Conservation (phyloP, 1,139 yeast genomes). For the Kluyveromyces sp. region DNA sequence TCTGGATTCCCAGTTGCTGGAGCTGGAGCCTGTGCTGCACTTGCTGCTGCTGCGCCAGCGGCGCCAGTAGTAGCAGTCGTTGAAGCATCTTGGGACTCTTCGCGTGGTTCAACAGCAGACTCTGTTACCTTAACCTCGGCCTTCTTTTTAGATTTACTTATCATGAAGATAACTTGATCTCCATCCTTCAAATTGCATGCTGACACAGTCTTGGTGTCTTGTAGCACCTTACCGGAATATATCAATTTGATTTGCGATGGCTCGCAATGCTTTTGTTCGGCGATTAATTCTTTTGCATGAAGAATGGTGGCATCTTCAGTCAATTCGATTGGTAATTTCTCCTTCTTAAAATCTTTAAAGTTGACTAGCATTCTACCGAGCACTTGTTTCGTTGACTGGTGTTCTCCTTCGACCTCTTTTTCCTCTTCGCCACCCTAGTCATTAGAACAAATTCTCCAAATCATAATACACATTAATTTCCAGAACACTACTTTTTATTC, state of each 20-base stretch:
- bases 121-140: slow-evolving; percentile 18
- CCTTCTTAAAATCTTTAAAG: slow-evolving; percentile 89
- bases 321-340: slow-evolving; percentile 72
- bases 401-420: background rate
- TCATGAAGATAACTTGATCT: slow-evolving; percentile 90
- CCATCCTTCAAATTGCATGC: slow-evolving; percentile 75
- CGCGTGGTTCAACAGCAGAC: slow-evolving; percentile 25
- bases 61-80: slow-evolving; percentile 20
- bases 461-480: background rate
- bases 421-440: slow-evolving; percentile 4
- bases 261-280: slow-evolving; percentile 60
- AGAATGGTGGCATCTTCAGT: slow-evolving; percentile 63
- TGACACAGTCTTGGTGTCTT: slow-evolving; percentile 70
- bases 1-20: slow-evolving; percentile 24
- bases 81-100: slow-evolving; percentile 19
- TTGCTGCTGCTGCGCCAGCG: slow-evolving; percentile 25
- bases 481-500: too few species aligned
- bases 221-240: slow-evolving; percentile 80
- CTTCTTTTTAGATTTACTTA: slow-evolving; percentile 37
- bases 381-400: background rate
- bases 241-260: slow-evolving; percentile 77
- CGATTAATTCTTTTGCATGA: slow-evolving; percentile 67
- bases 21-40: slow-evolving; percentile 24
- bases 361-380: slow-evolving; percentile 57
- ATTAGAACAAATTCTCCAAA: background rate